Evolutionary conservation across 2,329 filamentous ascomycete genomes (phyloP), one percentile per base, ranked within the genome.

Genomic region (Penicillium freii): DNA sequence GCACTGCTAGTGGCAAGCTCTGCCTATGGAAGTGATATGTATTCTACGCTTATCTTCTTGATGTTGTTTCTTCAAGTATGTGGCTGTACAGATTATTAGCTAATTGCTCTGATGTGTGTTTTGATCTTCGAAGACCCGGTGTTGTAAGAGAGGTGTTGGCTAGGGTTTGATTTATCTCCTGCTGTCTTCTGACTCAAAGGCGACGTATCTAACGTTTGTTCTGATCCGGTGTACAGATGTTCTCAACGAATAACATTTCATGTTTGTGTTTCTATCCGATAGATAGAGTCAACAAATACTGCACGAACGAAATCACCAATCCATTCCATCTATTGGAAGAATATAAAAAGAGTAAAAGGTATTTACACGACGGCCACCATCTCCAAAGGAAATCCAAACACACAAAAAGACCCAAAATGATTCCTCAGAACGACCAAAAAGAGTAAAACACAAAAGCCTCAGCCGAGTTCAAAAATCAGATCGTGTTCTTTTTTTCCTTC

Each of bases 1-100:
- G 92, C 0, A 97, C 90, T 0, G 91, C 90, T 0, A 96, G 91
- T 70, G 94, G 94, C 2, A 97, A 97, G 76, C 75, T 97, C 27
- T 95, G 90, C 73, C 77, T 99, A 36, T 99, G 93, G 92, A 88
- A 88, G 82, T 96, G 21, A 44, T 47, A 2, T 54, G 33, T 19
- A 7, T 23, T 19, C 4, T 36, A 15, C 23, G 17, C 11, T 23
- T 13, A 29, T 46, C 10, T 17, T 31, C n/a, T 51, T 9, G 8
- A n/a, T 33, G 36, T 19, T 23, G 2, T 40, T 43, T 15, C 38
- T 40, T 33, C 13, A 6, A 25, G 27, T 9, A 11, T 19, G 27
- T 34, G 19, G 27, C 27, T 43, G 10, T 25, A 15, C 8, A n/a
- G 29, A 17, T n/a, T 17, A 4, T 25, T 45, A 45, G 29, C 38